Conservation (phyloP, 2,329 filamentous ascomycete species). For the Huntiella moniliformis region DNA sequence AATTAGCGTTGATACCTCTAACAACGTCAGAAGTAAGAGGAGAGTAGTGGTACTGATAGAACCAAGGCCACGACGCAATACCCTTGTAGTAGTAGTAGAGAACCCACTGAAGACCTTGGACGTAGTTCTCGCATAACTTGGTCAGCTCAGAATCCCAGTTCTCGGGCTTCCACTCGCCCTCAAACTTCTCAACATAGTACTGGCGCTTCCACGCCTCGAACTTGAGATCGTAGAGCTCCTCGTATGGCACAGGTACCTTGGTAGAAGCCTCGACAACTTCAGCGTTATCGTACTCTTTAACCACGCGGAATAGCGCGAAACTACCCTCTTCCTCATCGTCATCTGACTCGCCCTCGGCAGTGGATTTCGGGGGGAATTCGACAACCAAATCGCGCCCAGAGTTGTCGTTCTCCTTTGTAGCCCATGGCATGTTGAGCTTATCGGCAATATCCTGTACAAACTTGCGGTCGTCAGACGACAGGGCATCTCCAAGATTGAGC, state of each 20-base stretch:
- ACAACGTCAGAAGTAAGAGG: conserved; percentile 93
- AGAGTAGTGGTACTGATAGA: conserved; percentile 89
- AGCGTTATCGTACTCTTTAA: conserved; percentile 82
- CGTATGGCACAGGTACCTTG: conserved; percentile 57
- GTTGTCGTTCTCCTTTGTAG: conserved; percentile 36
- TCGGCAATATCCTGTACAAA: conserved; percentile 78
- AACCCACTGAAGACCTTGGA: conserved; percentile 95
- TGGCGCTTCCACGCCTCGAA: conserved; percentile 87
- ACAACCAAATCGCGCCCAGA: conserved; percentile 34
- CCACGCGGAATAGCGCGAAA: conserved; percentile 64
- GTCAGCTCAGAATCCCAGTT: conserved; percentile 58
- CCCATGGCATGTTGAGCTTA: conserved; percentile 37
- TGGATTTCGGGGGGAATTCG: conserved; percentile 26
- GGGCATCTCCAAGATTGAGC: conserved; percentile 52
- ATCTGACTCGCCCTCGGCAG: conserved; percentile 45
- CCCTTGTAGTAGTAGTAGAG: conserved; percentile 95
- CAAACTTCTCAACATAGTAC: conserved; percentile 79
- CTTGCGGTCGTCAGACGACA: conserved; percentile 73
- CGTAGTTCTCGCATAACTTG: conserved; percentile 83
- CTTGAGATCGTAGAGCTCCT: conserved; percentile 75
- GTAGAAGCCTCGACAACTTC: conserved; percentile 62
- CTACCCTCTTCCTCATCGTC: conserved; percentile 60
- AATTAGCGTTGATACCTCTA: conserved; percentile 67
- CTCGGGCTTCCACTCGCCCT: conserved; percentile 56
- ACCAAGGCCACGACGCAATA: conserved; percentile 98